Percentiles rank a stretch among this genome's conserved stretches.
Conservation (phyloP, 2,329 filamentous ascomycete genomes). For the Fusarium beomiforme region DNA sequence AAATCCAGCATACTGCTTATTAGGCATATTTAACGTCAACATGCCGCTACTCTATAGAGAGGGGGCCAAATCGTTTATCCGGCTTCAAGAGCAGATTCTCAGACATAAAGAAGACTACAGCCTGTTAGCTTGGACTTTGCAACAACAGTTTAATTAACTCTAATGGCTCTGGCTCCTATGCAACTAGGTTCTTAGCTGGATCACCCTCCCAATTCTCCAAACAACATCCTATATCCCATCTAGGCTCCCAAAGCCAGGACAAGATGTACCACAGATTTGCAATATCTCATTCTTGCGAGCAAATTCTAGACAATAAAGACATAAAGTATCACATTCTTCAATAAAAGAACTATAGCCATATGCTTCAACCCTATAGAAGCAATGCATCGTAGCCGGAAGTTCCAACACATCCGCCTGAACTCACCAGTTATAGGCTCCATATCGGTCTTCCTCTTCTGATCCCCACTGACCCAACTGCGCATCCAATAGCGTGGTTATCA, state of each 20-base stretch:
- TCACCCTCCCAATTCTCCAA: constrained; percentile 11
- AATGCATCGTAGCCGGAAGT: too few species aligned
- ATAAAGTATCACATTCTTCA: not conserved
- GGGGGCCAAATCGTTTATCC: constrained; percentile 4
- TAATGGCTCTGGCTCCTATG: not conserved
- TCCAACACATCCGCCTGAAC: not conserved
- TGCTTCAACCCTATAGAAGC: too few species aligned
- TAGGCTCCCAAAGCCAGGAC: not conserved
- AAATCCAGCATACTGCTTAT: constrained; percentile 11
- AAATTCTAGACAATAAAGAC: not conserved
- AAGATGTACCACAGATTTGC: not conserved
- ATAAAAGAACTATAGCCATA: too few species aligned
- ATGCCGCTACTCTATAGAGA: constrained; percentile 19
- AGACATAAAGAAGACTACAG: constrained; percentile 19
- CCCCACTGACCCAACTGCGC: not conserved
- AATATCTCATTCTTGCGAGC: not conserved
- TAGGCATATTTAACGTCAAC: constrained; percentile 16
- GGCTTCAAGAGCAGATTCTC: constrained; percentile 19
- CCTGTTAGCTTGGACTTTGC: constrained; percentile 14
- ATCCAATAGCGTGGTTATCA: constrained; percentile 2
- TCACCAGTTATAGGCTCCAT: constrained; percentile 5
- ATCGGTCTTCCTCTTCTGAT: constrained; percentile 10
- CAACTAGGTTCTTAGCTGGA: constrained; percentile 12
- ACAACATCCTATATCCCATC: too few species aligned
- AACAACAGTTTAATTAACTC: not conserved